Conservation (phyloP, 1,139 yeast genomes). For the Geotrichum klebahnii region DNA sequence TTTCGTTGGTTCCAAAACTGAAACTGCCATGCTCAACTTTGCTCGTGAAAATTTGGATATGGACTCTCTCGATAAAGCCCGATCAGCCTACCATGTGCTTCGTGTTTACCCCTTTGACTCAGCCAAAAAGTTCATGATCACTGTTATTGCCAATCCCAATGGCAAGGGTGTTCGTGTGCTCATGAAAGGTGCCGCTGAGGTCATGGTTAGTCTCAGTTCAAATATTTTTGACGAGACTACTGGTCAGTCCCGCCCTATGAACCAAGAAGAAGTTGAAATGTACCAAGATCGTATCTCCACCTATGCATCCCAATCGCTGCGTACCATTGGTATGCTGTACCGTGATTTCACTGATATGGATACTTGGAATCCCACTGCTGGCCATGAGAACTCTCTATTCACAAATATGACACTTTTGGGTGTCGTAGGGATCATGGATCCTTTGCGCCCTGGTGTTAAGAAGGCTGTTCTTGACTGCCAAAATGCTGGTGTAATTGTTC, state of each 20-base stretch:
- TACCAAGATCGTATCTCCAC: slow-evolving; percentile 50
- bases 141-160: slow-evolving; percentile 50
- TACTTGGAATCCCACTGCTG: slow-evolving; percentile 66
- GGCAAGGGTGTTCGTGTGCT: slow-evolving; percentile 56
- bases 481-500: slow-evolving; percentile 85
- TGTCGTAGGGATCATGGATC: slow-evolving; percentile 91
- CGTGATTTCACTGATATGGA: slow-evolving; percentile 52
- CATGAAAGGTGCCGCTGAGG: slow-evolving; percentile 93
- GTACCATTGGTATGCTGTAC: slow-evolving; percentile 84
- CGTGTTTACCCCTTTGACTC: slow-evolving; percentile 90
- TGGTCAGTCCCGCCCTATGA: slow-evolving; percentile 38
- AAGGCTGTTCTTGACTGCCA: slow-evolving; percentile 83
- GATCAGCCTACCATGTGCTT: slow-evolving; percentile 47
- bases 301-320: slow-evolving; percentile 71
- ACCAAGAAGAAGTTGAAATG: slow-evolving; percentile 36
- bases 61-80: slow-evolving; percentile 41
- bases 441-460: slow-evolving; percentile 81
- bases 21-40: slow-evolving; percentile 74
- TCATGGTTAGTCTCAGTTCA: slow-evolving; percentile 60
- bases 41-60: slow-evolving; percentile 57
- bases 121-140: slow-evolving; percentile 86
- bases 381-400: slow-evolving; percentile 29
- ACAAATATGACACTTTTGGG: slow-evolving; percentile 44
- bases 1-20: slow-evolving; percentile 89
- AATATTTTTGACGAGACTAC: slow-evolving; percentile 26